A percentile compares a stretch with the other conserved stretches of the same genome.
Conservation (phyloP, 345 rosid species). For the Trapa incisa region DNA sequence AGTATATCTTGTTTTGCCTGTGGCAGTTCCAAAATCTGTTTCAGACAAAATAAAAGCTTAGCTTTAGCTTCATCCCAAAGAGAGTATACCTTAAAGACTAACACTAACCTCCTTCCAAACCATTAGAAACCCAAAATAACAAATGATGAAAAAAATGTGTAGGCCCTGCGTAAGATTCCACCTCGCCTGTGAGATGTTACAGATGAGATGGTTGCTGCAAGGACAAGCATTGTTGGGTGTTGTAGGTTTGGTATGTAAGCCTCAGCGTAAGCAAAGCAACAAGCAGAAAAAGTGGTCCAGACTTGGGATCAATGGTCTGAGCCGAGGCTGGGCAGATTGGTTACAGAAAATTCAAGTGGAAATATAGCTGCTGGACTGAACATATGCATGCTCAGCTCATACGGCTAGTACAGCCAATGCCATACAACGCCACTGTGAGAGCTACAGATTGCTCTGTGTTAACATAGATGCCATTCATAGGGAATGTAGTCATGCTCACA, state of each 20-base stretch:
- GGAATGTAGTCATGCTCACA: neutral
- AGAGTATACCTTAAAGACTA: slow-evolving; percentile 6
- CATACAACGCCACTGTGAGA: too few relatives aligned
- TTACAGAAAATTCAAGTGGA: neutral
- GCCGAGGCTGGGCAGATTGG: neutral
- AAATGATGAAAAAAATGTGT: neutral
- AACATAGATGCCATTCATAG: neutral
- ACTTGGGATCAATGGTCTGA: neutral
- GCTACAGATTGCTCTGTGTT: too few relatives aligned
- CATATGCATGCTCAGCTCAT: neutral
- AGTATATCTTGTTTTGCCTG: slow-evolving; percentile 1
- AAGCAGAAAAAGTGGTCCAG: neutral
- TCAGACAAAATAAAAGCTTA: neutral
- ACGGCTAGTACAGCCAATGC: neutral
- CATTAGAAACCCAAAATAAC: too few relatives aligned
- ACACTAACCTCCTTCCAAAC: slow-evolving; percentile 17
- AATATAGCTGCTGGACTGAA: neutral
- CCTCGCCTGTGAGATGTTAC: neutral
- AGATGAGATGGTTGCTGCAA: neutral
- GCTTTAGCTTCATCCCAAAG: slow-evolving; percentile 22
- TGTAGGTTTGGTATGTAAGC: neutral
- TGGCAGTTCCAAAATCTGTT: slow-evolving; percentile 2
- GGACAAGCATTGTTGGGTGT: neutral
- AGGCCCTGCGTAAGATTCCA: neutral
- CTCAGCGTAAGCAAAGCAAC: neutral